These are phyloP conservation scores for Osmanthus fragrans DNA, from an alignment of 257 asterid genomes.

Conservation along the genomic window DNA sequence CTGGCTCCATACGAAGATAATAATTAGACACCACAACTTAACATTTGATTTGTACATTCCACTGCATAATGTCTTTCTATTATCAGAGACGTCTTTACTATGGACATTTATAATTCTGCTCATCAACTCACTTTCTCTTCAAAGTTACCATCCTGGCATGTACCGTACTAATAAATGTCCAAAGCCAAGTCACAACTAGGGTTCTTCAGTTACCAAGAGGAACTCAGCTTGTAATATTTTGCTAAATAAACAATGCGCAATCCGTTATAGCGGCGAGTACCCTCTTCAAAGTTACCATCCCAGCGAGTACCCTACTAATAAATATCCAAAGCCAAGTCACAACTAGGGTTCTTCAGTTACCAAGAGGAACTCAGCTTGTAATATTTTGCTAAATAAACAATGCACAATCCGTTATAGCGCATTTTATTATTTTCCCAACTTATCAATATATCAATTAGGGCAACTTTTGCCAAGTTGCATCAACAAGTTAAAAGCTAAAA, in stretches of 20 bases:
- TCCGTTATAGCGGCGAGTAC: neutral
- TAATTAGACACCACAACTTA: too few relatives aligned
- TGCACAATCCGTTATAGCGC: neutral
- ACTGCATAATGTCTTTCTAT: neutral
- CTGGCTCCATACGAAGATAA: too few relatives aligned
- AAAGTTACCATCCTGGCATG: slow-evolving; percentile 4
- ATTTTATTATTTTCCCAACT: neutral
- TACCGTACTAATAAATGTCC: neutral
- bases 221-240: neutral
- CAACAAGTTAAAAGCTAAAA: neutral
- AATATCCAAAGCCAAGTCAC: neutral
- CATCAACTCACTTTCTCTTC: neutral
- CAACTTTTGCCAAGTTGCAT: neutral
- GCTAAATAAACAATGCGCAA: neutral
- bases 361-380: neutral
- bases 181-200: neutral
- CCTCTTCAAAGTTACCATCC: too few relatives aligned
- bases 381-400: neutral
- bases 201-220: neutral
- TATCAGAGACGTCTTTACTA: neutral
- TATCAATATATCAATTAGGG: neutral
- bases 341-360: neutral
- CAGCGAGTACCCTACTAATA: too few relatives aligned
- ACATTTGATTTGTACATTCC: neutral
- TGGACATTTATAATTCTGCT: neutral